phyloP scores from a whole-genome alignment of 2,329 filamentous ascomycete species.

The Escovopsis weberi region DNA sequence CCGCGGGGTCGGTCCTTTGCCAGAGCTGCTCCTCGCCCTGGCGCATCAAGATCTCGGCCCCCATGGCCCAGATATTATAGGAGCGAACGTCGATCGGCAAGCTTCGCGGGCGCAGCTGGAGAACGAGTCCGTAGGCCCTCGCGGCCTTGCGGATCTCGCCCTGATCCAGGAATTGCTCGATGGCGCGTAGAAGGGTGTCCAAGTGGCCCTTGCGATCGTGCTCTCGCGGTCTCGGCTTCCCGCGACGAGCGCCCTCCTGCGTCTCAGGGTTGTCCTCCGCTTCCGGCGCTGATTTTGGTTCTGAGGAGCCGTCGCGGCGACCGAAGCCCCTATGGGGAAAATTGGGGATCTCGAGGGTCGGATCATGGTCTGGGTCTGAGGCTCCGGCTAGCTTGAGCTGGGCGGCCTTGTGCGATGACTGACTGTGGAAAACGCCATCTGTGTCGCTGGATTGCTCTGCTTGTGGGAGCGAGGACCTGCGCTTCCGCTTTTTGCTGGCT shows the following conservation, averaged over 20 bases:
- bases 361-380: slow-evolving; percentile 28
- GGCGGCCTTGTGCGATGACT: slow-evolving; percentile 29
- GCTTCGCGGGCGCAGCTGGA: slow-evolving; percentile 34
- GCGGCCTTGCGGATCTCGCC: slow-evolving; percentile 58
- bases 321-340: slow-evolving; percentile 36
- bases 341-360: slow-evolving; percentile 22
- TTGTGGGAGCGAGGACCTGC: no score
- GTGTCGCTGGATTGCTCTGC: no score
- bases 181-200: slow-evolving; percentile 49
- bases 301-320: no score
- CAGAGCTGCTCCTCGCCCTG: slow-evolving; percentile 25
- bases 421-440: slow-evolving; percentile 23
- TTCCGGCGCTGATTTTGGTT: background rate
- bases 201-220: slow-evolving; percentile 34
- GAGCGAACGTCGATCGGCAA: slow-evolving; percentile 51
- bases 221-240: slow-evolving; percentile 6
- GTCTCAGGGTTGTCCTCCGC: background rate
- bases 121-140: slow-evolving; percentile 59
- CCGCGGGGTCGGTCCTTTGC: no score
- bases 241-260: background rate
- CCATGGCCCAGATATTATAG: slow-evolving; percentile 65
- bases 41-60: slow-evolving; percentile 69
- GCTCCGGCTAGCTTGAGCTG: slow-evolving; percentile 42
- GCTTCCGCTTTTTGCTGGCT: no score
- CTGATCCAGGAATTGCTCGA: slow-evolving; percentile 58